Base-by-base conservation (phyloP, 306 rosid genomes). In the Cucurbita moschata region DNA sequence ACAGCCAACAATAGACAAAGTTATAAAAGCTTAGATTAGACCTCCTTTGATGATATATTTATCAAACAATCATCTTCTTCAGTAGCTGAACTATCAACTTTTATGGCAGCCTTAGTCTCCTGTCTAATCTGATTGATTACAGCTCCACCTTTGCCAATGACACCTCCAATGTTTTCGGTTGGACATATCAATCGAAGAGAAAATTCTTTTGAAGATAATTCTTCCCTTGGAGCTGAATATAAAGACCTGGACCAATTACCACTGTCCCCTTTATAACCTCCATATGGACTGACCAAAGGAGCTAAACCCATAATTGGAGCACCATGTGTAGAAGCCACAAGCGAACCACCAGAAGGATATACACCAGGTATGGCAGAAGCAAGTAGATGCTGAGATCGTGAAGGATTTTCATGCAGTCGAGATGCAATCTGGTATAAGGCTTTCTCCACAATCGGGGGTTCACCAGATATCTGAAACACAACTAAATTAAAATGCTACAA, bases 111-210 rank as follows among this genome's bases (percentile, higher is more conserved):
- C 46, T 92, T 93, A 16, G 99, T 84, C 1, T 95, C 97, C 86
- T 95, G 97, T 81, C 99, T 86, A 75, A 95, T 88, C 82, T 95
- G 99, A 85, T 95, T 95, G 74, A 95, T 91, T 62, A 95, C 82
- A 38, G 18, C 82, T 78, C 99, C 99, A 74, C 99, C 99, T 86
- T 95, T 95, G 72, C 99, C 99, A 79, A 95, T 95, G 77, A 95
- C 99, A 12, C 99, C 96, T 38, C 99, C 99, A 76, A 91, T 87
- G 82, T 91, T 95, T 38, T 82, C 90, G 54, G 84, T 91, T 26
- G 97, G 99, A 76, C 99, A 95, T 77, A 95, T 79, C 82, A 95
- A 71, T 30, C 89, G 96, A 77, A 89, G 81, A 61, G 95, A 86
- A 77, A 95, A 95, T 30, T 95, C 99, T 84, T 86, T 95, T 10